phyloP scores from a whole-genome alignment of 495 filamentous ascomycete genomes.

The Penicillium lagena region DNA sequence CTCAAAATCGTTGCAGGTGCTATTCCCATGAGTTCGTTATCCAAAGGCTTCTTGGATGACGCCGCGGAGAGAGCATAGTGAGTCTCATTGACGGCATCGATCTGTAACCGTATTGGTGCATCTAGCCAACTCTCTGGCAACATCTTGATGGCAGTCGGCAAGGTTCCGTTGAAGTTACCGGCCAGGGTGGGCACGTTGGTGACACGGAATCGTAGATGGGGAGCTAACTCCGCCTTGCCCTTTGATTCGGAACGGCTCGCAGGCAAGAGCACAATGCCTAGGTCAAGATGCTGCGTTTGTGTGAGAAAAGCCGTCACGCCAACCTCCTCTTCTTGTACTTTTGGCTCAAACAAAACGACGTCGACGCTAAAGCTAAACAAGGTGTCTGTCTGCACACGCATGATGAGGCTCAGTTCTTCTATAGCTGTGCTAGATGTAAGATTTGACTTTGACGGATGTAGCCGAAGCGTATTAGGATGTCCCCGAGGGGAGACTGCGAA shows the following conservation, averaged over 20 bases:
- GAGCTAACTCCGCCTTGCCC: no score
- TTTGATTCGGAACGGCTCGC: no score
- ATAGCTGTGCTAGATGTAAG: neutral
- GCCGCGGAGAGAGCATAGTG: constrained; percentile 12
- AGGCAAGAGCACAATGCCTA: constrained; percentile 8
- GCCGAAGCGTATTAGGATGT: constrained; percentile 5
- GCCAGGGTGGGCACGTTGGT: no score
- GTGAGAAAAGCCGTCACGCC: constrained; percentile 15
- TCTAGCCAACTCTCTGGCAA: neutral
- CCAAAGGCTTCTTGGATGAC: neutral
- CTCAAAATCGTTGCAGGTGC: constrained; percentile 7
- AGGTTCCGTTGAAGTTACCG: constrained; percentile 1
- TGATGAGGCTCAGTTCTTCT: constrained; percentile 6
- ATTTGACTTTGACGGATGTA: constrained; percentile 7
- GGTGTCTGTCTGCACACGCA: constrained; percentile 13
- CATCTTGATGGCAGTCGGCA: neutral
- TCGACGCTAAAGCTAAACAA: constrained; percentile 13
- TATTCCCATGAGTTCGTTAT: neutral
- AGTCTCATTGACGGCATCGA: constrained; percentile 8
- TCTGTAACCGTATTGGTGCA: constrained; percentile 2
- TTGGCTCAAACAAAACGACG: neutral
- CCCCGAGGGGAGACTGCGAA: constrained; percentile 10
- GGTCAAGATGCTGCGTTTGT: constrained; percentile 15
- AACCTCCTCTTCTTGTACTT: constrained; percentile 4
- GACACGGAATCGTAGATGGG: no score